A percentile compares a stretch with the other conserved stretches of the same genome.
These are phyloP conservation scores for Fusarium sp. DNA, from an alignment of 2,329 filamentous ascomycete species.

Conservation along the genomic window DNA sequence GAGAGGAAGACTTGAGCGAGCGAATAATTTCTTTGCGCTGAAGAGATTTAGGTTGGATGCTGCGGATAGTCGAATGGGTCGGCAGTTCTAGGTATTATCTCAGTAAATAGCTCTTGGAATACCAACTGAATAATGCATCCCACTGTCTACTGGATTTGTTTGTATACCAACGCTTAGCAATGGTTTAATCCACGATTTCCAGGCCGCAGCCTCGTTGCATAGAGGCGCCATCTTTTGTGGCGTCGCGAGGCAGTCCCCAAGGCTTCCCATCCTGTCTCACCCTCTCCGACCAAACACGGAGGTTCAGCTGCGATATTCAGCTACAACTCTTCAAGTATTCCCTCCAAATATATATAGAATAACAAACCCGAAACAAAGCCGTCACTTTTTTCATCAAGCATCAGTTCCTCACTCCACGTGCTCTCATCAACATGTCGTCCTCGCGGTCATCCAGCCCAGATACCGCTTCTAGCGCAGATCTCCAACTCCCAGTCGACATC, in stretches of 20 bases:
- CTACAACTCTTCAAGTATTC: too few relatives aligned
- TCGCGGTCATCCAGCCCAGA: background rate
- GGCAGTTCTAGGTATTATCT: background rate
- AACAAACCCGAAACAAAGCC: too few relatives aligned
- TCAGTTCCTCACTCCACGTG: too few relatives aligned
- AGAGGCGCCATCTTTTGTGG: background rate
- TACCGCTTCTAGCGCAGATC: background rate
- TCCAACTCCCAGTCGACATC: background rate
- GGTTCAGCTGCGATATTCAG: too few relatives aligned
- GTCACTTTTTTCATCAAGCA: too few relatives aligned
- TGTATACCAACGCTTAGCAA: too few relatives aligned
- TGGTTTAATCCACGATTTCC: too few relatives aligned
- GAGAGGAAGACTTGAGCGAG: background rate
- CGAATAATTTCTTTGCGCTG: slow-evolving; percentile 2
- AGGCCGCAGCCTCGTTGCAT: background rate
- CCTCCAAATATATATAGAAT: too few relatives aligned
- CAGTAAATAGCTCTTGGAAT: too few relatives aligned
- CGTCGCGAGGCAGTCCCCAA: background rate
- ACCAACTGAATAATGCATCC: too few relatives aligned
- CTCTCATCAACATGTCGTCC: background rate
- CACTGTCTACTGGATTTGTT: too few relatives aligned
- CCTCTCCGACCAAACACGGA: too few relatives aligned
- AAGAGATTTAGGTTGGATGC: background rate
- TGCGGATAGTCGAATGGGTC: background rate
- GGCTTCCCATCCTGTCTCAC: background rate